These are phyloP conservation scores for Trichoderma sp. DNA, from an alignment of 2,329 filamentous ascomycete genomes.

Conservation along the genomic window DNA sequence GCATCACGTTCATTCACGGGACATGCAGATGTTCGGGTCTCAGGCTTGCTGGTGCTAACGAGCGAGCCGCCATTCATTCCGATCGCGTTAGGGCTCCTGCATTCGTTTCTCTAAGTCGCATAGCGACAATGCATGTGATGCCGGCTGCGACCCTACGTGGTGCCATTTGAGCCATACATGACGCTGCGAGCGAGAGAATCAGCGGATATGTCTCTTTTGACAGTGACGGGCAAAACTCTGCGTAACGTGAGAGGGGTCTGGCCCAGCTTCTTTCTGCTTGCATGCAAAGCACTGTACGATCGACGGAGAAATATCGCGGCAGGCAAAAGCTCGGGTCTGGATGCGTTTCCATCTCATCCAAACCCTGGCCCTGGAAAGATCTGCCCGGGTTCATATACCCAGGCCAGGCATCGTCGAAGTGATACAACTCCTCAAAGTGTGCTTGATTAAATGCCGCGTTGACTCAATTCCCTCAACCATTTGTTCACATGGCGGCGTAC, in stretches of 20 bases:
- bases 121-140: constrained; percentile 26
- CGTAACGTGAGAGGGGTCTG: neutral
- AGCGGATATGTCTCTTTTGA: neutral
- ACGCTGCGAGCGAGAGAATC: constrained; percentile 6
- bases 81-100: neutral
- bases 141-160: constrained; percentile 21
- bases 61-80: neutral
- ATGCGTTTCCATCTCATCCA: neutral
- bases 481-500: neutral
- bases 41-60: constrained; percentile 6
- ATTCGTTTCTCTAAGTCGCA: constrained; percentile 1
- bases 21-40: constrained; percentile 15
- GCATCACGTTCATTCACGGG: constrained; percentile 24
- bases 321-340: neutral
- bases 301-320: neutral
- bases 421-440: neutral
- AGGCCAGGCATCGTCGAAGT: neutral
- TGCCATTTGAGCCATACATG: constrained; percentile 22
- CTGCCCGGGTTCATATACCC: neutral
- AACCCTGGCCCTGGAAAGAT: neutral
- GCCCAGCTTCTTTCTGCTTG: neutral
- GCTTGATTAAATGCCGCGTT: neutral
- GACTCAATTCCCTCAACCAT: neutral
- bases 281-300: neutral
- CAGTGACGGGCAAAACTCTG: neutral